Conservation (phyloP, 768 basidiomycete species). For the Neoboletus magnificus region DNA sequence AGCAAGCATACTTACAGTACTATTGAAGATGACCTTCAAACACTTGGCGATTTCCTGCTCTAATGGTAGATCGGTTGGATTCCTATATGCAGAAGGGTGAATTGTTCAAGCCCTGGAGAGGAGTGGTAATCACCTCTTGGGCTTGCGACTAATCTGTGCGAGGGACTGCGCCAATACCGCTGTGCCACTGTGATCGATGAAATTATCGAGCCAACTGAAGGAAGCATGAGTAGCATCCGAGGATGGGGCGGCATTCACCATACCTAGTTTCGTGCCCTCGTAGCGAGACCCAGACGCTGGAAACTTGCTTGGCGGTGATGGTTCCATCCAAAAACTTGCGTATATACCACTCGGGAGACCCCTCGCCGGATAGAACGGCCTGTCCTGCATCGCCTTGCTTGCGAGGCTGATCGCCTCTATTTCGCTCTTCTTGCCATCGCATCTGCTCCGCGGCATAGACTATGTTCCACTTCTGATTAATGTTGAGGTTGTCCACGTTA, state of each 20-base stretch:
- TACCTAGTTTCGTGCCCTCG: slow-evolving; percentile 81
- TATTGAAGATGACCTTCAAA: slow-evolving; percentile 78
- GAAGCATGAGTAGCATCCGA: slow-evolving; percentile 15
- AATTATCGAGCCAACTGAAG: slow-evolving; percentile 74
- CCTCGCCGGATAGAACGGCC: slow-evolving; percentile 50
- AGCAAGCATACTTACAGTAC: slow-evolving; percentile 39
- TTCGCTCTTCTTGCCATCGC: slow-evolving; percentile 72
- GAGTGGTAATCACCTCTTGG: slow-evolving; percentile 49
- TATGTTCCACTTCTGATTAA: slow-evolving; percentile 91
- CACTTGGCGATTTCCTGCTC: slow-evolving; percentile 92
- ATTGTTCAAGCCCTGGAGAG: background rate
- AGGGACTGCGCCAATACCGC: slow-evolving; percentile 81
- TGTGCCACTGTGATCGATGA: slow-evolving; percentile 74
- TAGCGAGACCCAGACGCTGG: slow-evolving; percentile 69
- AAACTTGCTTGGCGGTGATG: slow-evolving; percentile 77
- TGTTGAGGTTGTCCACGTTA: slow-evolving; percentile 54
- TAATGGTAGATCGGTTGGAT: slow-evolving; percentile 55
- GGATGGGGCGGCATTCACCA: slow-evolving; percentile 19
- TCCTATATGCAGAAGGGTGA: slow-evolving; percentile 11
- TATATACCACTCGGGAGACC: slow-evolving; percentile 91
- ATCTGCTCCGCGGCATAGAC: slow-evolving; percentile 80
- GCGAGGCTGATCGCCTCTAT: slow-evolving; percentile 57
- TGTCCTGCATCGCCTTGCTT: slow-evolving; percentile 60
- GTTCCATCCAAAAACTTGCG: slow-evolving; percentile 85
- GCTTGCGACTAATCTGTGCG: slow-evolving; percentile 70